Percentiles rank a stretch among this genome's conserved stretches.
These are phyloP conservation scores for Colletotrichum sp. DNA, from an alignment of 2,329 filamentous ascomycete species.

Conservation along the genomic window DNA sequence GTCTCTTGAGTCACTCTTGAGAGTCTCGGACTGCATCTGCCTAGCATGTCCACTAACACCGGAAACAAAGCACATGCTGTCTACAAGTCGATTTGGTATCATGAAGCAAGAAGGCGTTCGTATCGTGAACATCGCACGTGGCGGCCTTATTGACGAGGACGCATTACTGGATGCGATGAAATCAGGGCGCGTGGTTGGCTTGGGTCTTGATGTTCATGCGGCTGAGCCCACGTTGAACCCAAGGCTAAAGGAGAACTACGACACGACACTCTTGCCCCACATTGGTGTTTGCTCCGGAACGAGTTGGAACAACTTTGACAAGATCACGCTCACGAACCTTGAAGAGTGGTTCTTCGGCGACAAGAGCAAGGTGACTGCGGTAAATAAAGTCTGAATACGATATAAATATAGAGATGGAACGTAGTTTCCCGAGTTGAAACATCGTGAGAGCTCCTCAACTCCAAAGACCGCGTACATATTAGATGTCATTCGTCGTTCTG, in stretches of 20 bases:
- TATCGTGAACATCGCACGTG: not conserved
- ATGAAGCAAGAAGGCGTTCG: not conserved
- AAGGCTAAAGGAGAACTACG: not conserved
- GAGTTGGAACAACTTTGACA: not conserved
- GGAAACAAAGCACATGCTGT: not conserved
- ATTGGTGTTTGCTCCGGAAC: not conserved
- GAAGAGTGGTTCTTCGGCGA: constrained; percentile 17
- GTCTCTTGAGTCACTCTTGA: not conserved
- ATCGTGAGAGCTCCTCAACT: not conserved
- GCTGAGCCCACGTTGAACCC: not conserved
- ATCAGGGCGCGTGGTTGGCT: not conserved
- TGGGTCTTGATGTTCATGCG: not conserved
- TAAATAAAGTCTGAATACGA: not conserved
- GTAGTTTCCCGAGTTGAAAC: not conserved
- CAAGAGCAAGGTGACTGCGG: not conserved
- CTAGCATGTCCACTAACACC: not conserved
- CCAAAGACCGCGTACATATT: not conserved
- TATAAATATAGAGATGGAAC: not conserved
- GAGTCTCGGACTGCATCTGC: not conserved
- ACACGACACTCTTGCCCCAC: not conserved
- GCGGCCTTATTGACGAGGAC: not conserved
- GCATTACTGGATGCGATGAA: not conserved
- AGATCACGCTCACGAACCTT: not conserved
- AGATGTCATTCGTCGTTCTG: not conserved
- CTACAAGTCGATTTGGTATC: not conserved